Base-by-base conservation (phyloP, 2,329 filamentous ascomycete species). In the Pyrenochaeta sp. region DNA sequence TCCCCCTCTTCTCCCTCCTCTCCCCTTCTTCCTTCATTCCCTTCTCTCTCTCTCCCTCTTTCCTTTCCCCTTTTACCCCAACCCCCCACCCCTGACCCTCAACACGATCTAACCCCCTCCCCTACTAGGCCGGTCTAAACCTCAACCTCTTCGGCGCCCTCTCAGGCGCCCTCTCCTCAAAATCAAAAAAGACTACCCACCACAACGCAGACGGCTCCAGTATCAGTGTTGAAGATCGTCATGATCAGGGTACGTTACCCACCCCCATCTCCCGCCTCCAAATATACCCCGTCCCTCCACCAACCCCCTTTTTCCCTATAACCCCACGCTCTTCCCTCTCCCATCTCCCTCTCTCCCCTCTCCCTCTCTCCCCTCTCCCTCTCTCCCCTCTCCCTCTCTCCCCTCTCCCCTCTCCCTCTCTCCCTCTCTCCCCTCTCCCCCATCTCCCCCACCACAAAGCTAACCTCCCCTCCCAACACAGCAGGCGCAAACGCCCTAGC, bases 121-220 rank as follows among this genome's bases (percentile, higher is more conserved):
- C 27, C 7, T 14, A 41, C 21, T 19, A 68, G 55, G 67, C 65
- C 2, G 67, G 67, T 7, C 57, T 72, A 34, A 72, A 67, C 41
- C 54, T 72, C 32, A 71, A 71, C 44, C 41, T 72, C 47, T 58
- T 69, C 42, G 67, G 62, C 45, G 65, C 68, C 31, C 60, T 71
- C 7, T 61, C 55, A 11, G 67, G 67, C 50, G 63, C 60, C 18
- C 55, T 71, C 14, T 51, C 43, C 13, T 67, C 63, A 6, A 59
- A 56, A 35, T 52, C 48, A 6, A 65, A 58, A 32, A 70, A 71
- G 32, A 66, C 61, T 0, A 69, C 66, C 4, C 58, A 65, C 24
- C 46, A 46, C 6, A 54, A 58, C 8, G 40, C 57, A 1, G 64
- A 71, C 38, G 68, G 67, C 0, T 62, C 57, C 7, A 44, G 31